Conservation (phyloP, 2,329 filamentous ascomycete species). For the Ramichloridium luteum region DNA sequence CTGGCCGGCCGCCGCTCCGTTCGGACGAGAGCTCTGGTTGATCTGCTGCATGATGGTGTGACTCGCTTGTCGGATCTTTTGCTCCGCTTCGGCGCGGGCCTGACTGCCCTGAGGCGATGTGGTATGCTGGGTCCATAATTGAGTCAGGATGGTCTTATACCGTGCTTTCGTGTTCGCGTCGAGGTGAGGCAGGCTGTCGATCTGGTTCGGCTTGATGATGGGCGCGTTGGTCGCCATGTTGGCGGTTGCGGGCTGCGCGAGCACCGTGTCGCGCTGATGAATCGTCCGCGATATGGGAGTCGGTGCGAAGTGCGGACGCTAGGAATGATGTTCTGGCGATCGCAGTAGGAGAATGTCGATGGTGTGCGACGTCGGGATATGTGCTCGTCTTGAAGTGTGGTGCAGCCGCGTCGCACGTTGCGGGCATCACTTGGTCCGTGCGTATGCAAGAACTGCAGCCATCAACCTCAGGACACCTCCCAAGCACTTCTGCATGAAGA, state of each 20-base stretch:
- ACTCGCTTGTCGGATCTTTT: slow-evolving; percentile 37
- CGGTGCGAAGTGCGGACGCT: too few species aligned
- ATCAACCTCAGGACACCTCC: too few species aligned
- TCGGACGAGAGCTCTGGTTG: neutral
- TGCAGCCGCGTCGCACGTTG: too few species aligned
- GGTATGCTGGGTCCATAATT: slow-evolving; percentile 43
- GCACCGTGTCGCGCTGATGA: too few species aligned
- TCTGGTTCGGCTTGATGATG: slow-evolving; percentile 40
- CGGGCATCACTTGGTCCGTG: too few species aligned
- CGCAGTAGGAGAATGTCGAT: too few species aligned
- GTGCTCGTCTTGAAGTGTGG: too few species aligned
- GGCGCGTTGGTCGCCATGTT: slow-evolving; percentile 2
- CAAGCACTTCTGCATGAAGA: too few species aligned
- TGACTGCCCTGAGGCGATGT: slow-evolving; percentile 35
- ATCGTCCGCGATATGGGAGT: too few species aligned
- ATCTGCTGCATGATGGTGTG: slow-evolving; percentile 35
- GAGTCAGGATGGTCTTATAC: slow-evolving; percentile 42
- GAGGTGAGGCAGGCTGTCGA: slow-evolving; percentile 41
- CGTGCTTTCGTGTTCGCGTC: slow-evolving; percentile 43
- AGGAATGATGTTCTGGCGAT: too few species aligned
- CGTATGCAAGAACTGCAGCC: too few species aligned
- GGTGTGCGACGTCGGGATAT: neutral
- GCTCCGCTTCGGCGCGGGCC: slow-evolving; percentile 39
- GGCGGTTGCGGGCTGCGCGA: neutral
- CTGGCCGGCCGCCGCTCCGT: neutral